These are phyloP conservation scores for Naganishia liquefaciens DNA, from an alignment of 1,284 basidiomycete genomes.

Conservation along the genomic window DNA sequence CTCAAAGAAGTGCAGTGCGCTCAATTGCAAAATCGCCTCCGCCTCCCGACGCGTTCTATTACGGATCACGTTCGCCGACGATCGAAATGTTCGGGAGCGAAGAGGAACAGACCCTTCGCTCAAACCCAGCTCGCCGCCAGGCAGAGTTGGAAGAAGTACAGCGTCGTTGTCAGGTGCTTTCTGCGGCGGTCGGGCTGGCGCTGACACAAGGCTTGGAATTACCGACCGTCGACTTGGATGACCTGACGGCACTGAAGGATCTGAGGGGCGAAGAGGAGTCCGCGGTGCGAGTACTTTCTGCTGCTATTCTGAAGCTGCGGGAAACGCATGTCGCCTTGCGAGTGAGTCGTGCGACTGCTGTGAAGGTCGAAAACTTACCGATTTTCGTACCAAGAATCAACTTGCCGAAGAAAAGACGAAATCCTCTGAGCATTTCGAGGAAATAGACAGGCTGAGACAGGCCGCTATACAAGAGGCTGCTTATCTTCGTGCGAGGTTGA, in stretches of 20 bases:
- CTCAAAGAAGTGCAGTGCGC: conserved; percentile 14
- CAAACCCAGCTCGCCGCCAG: conserved; percentile 63
- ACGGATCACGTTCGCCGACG: conserved; percentile 61
- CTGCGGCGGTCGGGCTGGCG: conserved; percentile 2
- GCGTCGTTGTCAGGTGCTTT: conserved; percentile 46
- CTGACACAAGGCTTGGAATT: conserved; percentile 9
- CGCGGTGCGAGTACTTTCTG: not conserved
- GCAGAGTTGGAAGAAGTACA: conserved; percentile 75
- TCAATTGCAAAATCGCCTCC: conserved; percentile 34
- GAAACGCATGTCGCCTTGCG: conserved; percentile 84
- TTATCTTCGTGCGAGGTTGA: conserved; percentile 91
- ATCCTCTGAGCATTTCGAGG: conserved; percentile 74
- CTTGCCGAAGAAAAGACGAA: conserved; percentile 34
- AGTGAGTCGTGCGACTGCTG: conserved; percentile 57
- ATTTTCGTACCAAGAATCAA: conserved; percentile 42
- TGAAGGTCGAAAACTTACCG: conserved; percentile 14
- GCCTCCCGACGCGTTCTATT: conserved; percentile 63
- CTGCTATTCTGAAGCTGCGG: conserved; percentile 70
- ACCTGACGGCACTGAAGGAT: conserved; percentile 52
- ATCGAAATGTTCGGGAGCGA: conserved; percentile 57
- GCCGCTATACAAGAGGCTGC: conserved; percentile 92
- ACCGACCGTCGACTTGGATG: conserved; percentile 57
- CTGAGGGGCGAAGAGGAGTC: conserved; percentile 37
- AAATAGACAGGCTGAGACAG: conserved; percentile 74
- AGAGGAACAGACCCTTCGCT: conserved; percentile 4